phyloP scores from a whole-genome alignment of 2,329 filamentous ascomycete genomes.

The Cladosporium sphaerospermum region DNA sequence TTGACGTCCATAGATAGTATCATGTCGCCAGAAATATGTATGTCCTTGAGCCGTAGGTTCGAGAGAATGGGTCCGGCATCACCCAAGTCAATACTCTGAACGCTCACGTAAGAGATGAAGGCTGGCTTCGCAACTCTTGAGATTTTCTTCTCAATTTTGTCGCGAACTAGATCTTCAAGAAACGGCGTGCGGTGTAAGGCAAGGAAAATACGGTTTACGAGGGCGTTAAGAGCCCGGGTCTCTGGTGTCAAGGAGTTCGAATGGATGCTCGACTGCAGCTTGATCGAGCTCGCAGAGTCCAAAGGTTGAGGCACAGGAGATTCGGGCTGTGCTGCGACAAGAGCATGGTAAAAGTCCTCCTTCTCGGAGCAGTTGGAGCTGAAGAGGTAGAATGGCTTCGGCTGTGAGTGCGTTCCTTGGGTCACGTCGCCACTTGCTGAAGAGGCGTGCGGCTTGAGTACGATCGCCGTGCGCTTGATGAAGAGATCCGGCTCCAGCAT shows the following conservation, averaged over 20 bases:
- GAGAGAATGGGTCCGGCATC: conserved; percentile 82
- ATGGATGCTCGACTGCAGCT: conserved; percentile 82
- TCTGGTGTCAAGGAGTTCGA: conserved; percentile 77
- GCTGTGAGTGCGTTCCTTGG: conserved; percentile 1
- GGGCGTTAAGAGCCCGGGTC: conserved; percentile 87
- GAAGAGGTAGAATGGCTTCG: conserved; percentile 88
- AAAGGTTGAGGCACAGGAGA: conserved; percentile 69
- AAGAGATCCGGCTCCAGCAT: conserved; percentile 91
- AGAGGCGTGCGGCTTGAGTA: conserved; percentile 22
- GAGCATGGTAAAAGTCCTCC: conserved; percentile 94
- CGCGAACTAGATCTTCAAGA: conserved; percentile 69
- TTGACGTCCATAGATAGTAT: conserved; percentile 79
- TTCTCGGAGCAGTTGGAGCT: conserved; percentile 94
- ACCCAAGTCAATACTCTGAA: conserved; percentile 79
- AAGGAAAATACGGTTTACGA: conserved; percentile 82
- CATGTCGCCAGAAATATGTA: conserved; percentile 88
- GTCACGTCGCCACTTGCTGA: neutral
- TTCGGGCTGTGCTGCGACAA: conserved; percentile 65
- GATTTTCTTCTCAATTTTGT: conserved; percentile 94
- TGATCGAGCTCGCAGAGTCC: conserved; percentile 79
- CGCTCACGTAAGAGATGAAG: conserved; percentile 78
- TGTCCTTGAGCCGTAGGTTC: conserved; percentile 78
- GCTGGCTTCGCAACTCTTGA: conserved; percentile 85
- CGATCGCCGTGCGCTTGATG: conserved; percentile 62
- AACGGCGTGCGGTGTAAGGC: conserved; percentile 79